Conservation (phyloP, 805 yeast genomes). For the Schizosaccharomyces osmophilus region DNA sequence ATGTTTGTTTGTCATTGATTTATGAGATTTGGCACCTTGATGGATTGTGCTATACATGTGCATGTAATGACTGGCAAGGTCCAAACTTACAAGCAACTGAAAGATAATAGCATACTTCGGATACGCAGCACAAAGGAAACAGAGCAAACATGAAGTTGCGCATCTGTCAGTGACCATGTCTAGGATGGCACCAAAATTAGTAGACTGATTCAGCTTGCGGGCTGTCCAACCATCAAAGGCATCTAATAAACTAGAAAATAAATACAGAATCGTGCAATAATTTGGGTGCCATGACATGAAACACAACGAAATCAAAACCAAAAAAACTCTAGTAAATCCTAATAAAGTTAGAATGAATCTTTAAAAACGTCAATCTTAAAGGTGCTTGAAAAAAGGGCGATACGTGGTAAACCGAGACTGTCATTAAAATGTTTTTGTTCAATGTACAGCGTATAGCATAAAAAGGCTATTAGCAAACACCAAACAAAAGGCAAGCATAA, state of each 20-base stretch:
- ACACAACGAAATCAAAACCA: slow-evolving; percentile 56
- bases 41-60: slow-evolving; percentile 90
- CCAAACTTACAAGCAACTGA: slow-evolving; percentile 62
- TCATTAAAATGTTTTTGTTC: not conserved
- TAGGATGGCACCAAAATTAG: slow-evolving; percentile 82
- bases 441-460: too few relatives aligned
- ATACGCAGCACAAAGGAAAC: slow-evolving; percentile 57
- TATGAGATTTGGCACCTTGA: slow-evolving; percentile 61
- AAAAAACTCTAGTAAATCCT: slow-evolving; percentile 53
- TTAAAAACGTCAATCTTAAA: not conserved
- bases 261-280: slow-evolving; percentile 42
- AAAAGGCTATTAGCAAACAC: too few relatives aligned
- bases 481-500: too few relatives aligned
- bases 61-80: slow-evolving; percentile 81
- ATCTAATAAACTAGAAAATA: slow-evolving; percentile 73
- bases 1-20: slow-evolving; percentile 46
- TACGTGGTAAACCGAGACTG: not conserved
- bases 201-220: slow-evolving; percentile 58
- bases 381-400: not conserved
- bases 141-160: slow-evolving; percentile 80
- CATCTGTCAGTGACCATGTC: slow-evolving; percentile 98
- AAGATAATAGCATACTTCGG: slow-evolving; percentile 46
- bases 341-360: not conserved
- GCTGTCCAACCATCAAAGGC: slow-evolving; percentile 96
- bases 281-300: slow-evolving; percentile 71